Base-by-base conservation (phyloP, 306 rosid species). In the Dryas octopetala region DNA sequence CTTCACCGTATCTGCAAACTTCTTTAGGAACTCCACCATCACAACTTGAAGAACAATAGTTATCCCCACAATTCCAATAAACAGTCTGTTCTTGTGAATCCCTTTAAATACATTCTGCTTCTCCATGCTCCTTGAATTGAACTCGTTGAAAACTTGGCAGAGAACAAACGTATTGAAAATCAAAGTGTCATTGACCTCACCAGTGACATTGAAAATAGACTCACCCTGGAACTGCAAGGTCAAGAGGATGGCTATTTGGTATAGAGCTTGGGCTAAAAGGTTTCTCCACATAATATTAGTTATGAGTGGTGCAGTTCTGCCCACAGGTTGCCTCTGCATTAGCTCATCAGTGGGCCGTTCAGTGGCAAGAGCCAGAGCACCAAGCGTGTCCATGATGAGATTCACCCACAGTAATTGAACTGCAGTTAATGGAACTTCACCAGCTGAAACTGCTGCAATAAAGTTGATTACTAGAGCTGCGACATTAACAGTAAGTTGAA, bases 251-350 rank as follows among this genome's bases (percentile, higher is more conserved):
- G 86, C 69, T 76, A 93, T 89, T 73, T 93, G 98, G 76, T 84
- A 93, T 9, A 83, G 68, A 59, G 97, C 87, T 84, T 93, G 98
- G 46, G 85, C 80, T 73, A 93, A 44, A 76, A 93, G 92, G 77
- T 93, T 93, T 79, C 98, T 87, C 98, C 98, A 93, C 98, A 93
- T 91, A 68, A 89, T 76, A 48, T 80, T 91, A 45, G 97, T 93
- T 75, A 93, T 93, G 48, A 93, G 85, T 26, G 97, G 97, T 11
- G 78, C 95, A 9, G 95, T 93, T 28, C 97, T 80, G n/a, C 98
- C 97, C 3, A 93, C 90, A 0, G 98, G 98, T 10, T 8, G 9
- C 80, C 80, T 88, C 81, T 82, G 66, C 98, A 89, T 91, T 66
- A 91, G 74, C 86, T 93, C 98, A 23, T 89, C 71, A 17, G 91